Evolutionary conservation across 2,329 filamentous ascomycete species (phyloP).

Genomic region (Rutstroemia sp.): DNA sequence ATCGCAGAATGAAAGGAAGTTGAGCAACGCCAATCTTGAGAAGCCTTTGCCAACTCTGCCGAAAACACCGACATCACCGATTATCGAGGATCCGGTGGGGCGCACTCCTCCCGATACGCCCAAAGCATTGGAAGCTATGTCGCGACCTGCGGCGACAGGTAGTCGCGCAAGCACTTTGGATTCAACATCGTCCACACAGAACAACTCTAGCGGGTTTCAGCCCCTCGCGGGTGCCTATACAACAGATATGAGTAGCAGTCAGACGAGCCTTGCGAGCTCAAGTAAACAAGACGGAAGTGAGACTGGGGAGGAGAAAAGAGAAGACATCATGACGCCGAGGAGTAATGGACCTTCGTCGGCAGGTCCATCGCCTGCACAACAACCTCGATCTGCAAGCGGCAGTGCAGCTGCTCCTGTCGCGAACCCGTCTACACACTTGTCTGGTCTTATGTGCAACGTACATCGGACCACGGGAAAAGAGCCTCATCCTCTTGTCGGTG

Average conservation of each 20-base stretch:
- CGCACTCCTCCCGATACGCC: slow-evolving; percentile 23
- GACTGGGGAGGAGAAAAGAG: slow-evolving; percentile 33
- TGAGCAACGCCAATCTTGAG: slow-evolving; percentile 22
- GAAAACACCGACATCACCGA: slow-evolving; percentile 19
- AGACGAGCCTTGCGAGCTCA: slow-evolving; percentile 38
- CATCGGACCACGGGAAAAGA: slow-evolving; percentile 84
- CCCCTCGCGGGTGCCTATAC: slow-evolving; percentile 2
- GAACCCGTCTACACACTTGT: slow-evolving; percentile 46
- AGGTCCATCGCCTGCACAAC: slow-evolving; percentile 47
- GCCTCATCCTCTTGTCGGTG: slow-evolving; percentile 84
- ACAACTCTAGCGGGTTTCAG: slow-evolving; percentile 20
- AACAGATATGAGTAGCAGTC: slow-evolving; percentile 32
- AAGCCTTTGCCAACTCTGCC: slow-evolving; percentile 29
- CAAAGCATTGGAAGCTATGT: slow-evolving; percentile 19
- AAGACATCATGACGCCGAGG: slow-evolving; percentile 42
- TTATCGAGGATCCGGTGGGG: background rate
- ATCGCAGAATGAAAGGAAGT: slow-evolving; percentile 15
- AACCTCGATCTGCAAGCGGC: slow-evolving; percentile 33
- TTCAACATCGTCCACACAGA: slow-evolving; percentile 22
- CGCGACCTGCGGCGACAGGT: slow-evolving; percentile 19
- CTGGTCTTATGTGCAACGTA: slow-evolving; percentile 64
- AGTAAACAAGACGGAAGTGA: slow-evolving; percentile 40
- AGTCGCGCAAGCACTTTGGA: slow-evolving; percentile 30
- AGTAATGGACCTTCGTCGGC: slow-evolving; percentile 48
- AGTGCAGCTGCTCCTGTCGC: slow-evolving; percentile 34